Percentiles rank a stretch among this genome's conserved stretches.
Conservation (phyloP, 2,329 filamentous ascomycete genomes). For the Pseudogymnoascus sp. region DNA sequence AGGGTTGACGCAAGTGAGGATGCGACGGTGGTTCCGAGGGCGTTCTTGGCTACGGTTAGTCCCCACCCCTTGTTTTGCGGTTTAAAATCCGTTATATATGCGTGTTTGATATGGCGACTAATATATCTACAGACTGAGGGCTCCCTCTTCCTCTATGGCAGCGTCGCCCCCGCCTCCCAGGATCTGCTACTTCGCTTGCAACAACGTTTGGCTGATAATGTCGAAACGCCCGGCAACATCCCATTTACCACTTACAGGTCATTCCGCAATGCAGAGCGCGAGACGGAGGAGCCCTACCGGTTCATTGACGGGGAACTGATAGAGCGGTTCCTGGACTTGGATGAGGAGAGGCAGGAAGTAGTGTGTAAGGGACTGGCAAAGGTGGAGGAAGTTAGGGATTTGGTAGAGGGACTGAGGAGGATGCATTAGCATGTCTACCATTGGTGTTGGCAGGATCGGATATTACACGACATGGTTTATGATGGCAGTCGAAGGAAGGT, state of each 20-base stretch:
- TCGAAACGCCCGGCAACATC: constrained; percentile 63
- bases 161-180: constrained; percentile 63
- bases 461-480: background rate
- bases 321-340: constrained; percentile 70
- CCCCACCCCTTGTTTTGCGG: background rate
- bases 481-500: background rate
- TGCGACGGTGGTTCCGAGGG: constrained; percentile 66
- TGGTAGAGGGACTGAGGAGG: constrained; percentile 54
- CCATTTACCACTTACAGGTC: constrained; percentile 74
- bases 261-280: constrained; percentile 63
- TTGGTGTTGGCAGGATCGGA: background rate
- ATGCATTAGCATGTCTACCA: constrained; percentile 39
- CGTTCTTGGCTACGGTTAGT: constrained; percentile 81
- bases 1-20: constrained; percentile 55
- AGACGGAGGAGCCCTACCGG: constrained; percentile 67
- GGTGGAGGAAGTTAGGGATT: constrained; percentile 53
- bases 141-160: constrained; percentile 79
- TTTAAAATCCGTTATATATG: background rate
- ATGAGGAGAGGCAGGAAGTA: constrained; percentile 46
- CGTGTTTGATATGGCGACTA: constrained; percentile 12
- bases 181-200: constrained; percentile 81
- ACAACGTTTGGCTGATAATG: constrained; percentile 53
- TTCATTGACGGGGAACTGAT: constrained; percentile 92
- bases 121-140: constrained; percentile 64
- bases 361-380: constrained; percentile 48